phyloP scores from a whole-genome alignment of 129 eudicot species.

The Chrysanthemum lavandulifolium region DNA sequence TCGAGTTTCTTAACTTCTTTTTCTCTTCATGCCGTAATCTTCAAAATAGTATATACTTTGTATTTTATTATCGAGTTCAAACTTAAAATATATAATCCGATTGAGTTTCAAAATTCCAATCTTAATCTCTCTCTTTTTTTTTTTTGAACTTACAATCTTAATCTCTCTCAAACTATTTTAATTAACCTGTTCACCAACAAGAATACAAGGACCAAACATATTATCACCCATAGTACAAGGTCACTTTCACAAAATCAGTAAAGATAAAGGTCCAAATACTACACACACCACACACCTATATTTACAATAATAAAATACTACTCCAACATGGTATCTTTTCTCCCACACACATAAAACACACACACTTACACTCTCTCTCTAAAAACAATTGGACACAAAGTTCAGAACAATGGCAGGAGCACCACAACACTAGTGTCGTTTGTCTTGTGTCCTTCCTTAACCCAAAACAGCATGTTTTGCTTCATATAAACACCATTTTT shows the following conservation, averaged over 20 bases:
- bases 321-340: too few species aligned
- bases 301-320: background rate
- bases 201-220: background rate
- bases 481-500: slow-evolving; percentile 50
- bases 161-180: too few species aligned
- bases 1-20: too few species aligned
- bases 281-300: slow-evolving; percentile 31
- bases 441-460: slow-evolving; percentile 30
- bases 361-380: slow-evolving; percentile 26
- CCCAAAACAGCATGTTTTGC: slow-evolving; percentile 42
- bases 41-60: too few species aligned
- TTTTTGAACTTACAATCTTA: too few species aligned
- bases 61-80: too few species aligned
- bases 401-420: slow-evolving; percentile 34
- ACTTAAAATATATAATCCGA: too few species aligned
- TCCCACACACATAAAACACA: background rate
- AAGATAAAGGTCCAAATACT: slow-evolving; percentile 23
- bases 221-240: background rate
- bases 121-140: too few species aligned
- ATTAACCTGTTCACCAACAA: too few species aligned
- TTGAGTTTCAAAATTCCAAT: too few species aligned
- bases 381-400: slow-evolving; percentile 29
- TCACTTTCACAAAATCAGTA: slow-evolving; percentile 7
- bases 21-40: too few species aligned
- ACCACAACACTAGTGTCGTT: slow-evolving; percentile 33